phyloP scores from a whole-genome alignment of 192 early-diverging fungal genomes.

The Coemansia sp. region DNA sequence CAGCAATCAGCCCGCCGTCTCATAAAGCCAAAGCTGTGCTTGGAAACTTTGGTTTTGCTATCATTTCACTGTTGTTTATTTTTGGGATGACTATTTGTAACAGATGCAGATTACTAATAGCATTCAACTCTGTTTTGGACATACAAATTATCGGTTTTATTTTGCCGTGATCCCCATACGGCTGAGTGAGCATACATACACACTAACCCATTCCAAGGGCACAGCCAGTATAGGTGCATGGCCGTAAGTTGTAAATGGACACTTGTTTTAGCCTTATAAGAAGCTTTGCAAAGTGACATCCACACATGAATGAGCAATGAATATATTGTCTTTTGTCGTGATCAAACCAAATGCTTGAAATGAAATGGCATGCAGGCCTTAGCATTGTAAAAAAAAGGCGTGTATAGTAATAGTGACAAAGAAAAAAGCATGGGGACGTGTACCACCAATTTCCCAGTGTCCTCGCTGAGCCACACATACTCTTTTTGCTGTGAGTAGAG shows the following conservation, averaged over 20 bases:
- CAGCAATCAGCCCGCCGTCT: background rate
- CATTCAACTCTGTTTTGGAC: background rate
- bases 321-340: background rate
- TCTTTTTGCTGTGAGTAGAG: background rate
- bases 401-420: background rate
- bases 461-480: background rate
- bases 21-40: too few species aligned
- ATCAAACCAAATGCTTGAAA: background rate
- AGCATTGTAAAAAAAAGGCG: background rate
- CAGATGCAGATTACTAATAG: background rate
- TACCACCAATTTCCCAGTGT: background rate
- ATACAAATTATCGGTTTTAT: background rate
- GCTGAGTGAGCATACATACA: background rate
- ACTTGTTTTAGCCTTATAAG: background rate
- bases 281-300: background rate
- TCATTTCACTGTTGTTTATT: background rate
- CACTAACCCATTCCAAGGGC: background rate
- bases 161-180: background rate
- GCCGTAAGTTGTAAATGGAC: background rate
- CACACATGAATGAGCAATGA: background rate
- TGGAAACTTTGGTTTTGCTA: background rate
- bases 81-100: background rate
- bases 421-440: background rate
- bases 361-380: background rate
- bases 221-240: background rate